Conservation (phyloP, 495 filamentous ascomycete species). For the Penicillium argentinense region DNA sequence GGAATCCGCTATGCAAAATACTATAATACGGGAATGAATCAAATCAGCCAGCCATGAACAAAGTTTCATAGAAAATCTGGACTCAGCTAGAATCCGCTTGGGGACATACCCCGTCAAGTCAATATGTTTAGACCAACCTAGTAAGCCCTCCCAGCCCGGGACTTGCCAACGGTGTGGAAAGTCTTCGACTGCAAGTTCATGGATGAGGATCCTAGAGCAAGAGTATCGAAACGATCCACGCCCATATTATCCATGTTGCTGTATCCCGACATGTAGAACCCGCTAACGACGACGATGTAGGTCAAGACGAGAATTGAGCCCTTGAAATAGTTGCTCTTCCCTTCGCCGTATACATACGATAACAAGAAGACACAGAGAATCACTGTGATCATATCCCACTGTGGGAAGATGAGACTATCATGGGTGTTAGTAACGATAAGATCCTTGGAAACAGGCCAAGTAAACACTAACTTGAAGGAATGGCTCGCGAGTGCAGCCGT, state of each 20-base stretch:
- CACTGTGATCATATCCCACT: conserved; percentile 98
- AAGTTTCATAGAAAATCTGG: no score
- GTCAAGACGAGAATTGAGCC: conserved; percentile 91
- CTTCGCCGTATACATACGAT: conserved; percentile 97
- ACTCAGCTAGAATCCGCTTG: no score
- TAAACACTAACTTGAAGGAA: conserved; percentile 69
- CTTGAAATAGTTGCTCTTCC: conserved; percentile 73
- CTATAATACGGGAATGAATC: not conserved
- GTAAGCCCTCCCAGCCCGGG: conserved; percentile 33
- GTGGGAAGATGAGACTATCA: conserved; percentile 87
- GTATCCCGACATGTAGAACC: conserved; percentile 85
- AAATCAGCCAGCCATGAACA: no score
- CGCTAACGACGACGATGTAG: conserved; percentile 88
- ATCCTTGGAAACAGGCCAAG: not conserved
- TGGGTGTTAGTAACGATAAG: conserved; percentile 4
- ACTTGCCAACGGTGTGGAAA: conserved; percentile 42
- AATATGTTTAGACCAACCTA: conserved; percentile 6
- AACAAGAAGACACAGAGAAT: conserved; percentile 97
- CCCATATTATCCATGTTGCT: conserved; percentile 61
- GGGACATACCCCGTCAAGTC: no score
- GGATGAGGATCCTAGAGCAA: conserved; percentile 54
- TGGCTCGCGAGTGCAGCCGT: conserved; percentile 63
- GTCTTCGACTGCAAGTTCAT: conserved; percentile 28
- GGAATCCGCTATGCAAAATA: conserved; percentile 2
- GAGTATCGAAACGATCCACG: conserved; percentile 67